phyloP scores from a whole-genome alignment of 805 yeast species.

The Candida maris region DNA sequence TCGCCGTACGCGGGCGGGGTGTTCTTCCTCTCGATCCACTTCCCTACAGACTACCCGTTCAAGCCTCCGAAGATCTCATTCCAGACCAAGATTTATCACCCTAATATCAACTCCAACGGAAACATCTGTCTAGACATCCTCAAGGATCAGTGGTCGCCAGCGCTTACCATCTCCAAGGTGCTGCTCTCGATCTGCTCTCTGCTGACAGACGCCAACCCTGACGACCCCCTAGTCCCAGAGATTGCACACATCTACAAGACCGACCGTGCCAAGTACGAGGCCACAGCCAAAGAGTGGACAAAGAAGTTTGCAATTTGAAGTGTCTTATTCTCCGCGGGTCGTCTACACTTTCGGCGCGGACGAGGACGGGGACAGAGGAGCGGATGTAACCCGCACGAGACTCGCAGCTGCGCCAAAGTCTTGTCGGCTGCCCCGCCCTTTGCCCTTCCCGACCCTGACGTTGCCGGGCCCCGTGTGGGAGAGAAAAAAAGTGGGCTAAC shows the following conservation, averaged over 20 bases:
- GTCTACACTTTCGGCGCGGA: too few relatives aligned
- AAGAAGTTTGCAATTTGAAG: conserved; percentile 93
- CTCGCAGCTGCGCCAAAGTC: background rate
- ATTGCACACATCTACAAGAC: conserved; percentile 95
- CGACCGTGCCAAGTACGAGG: conserved; percentile 90
- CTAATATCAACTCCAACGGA: conserved; percentile 94
- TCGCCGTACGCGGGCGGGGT: conserved; percentile 83
- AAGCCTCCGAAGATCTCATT: conserved; percentile 94
- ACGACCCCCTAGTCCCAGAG: conserved; percentile 98
- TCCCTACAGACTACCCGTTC: conserved; percentile 99
- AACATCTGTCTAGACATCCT: conserved; percentile 94
- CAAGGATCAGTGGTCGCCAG: conserved; percentile 99
- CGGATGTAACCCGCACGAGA: background rate
- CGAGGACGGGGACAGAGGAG: too few relatives aligned
- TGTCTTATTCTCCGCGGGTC: too few relatives aligned
- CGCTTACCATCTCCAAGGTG: conserved; percentile 92
- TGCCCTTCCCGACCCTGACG: too few relatives aligned
- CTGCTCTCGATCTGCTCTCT: conserved; percentile 91
- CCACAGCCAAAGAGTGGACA: conserved; percentile 98
- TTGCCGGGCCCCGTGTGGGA: too few relatives aligned
- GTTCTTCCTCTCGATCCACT: conserved; percentile 90
- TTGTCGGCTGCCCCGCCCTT: conserved; percentile 3
- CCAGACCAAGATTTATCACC: conserved; percentile 95
- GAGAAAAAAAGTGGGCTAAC: too few relatives aligned
- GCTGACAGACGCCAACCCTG: conserved; percentile 97